Evolutionary conservation across 768 basidiomycete species (phyloP), one percentile per base, ranked within the genome.

Genomic region (Calocybe cyanea): DNA sequence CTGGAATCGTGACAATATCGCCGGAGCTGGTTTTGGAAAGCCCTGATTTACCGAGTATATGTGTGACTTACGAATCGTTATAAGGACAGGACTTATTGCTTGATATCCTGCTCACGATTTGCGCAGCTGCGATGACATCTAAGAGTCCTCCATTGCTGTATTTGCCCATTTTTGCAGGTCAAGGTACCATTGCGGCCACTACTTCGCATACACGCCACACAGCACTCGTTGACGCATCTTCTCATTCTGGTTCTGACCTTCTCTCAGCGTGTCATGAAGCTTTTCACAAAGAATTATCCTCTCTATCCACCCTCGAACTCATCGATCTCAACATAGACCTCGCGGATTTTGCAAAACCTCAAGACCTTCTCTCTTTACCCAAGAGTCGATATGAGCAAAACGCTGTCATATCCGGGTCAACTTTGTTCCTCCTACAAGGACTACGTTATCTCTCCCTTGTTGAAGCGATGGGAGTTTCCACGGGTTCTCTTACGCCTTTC

Each of bases 81-180:
- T 57, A 51, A 53, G 45, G 35, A 45, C 42, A 35, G 38, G 41
- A 35, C 43, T 33, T 39, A 18, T 45, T 39, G 47, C 19, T 38
- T 42, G 18, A 39, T 28, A 18, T 23, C n/a, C 45, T 32, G 34
- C 25, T 41, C 38, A 30, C 24, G 10, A 37, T 33, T 38, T 44
- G 11, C 49, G 8, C 42, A 31, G 33, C 44, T 43, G 32, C 33
- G 34, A 55, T 57, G 56, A 15, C 17, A 17, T 31, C 48, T 7
- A 38, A n/a, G 31, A 35, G 19, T 19, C 38, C 44, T 21, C 30
- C 44, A 24, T n/a, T 33, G 7, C 38, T 68, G 33, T 43, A 67
- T 47, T 53, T 83, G 36, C 81, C 77, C 3, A 59, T 80, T 14
- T 83, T 83, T 52, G 68, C 76, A 35, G 80, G 81, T 5, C 81